These are phyloP conservation scores for Cyclotella kingstonii DNA, from an alignment of 108 stramenopile genomes.

Conservation along the genomic window DNA sequence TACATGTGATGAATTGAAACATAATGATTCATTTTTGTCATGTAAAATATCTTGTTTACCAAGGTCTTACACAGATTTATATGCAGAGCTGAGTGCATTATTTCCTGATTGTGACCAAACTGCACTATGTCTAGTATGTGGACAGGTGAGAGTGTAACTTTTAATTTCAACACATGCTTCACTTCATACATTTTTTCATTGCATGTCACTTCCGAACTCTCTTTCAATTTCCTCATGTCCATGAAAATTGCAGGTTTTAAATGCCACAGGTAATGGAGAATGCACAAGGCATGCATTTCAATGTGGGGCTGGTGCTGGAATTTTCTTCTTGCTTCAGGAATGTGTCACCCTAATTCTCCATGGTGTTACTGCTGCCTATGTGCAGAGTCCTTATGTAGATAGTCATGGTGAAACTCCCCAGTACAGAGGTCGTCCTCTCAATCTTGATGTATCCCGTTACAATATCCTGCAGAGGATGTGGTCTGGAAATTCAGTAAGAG, in stretches of 20 bases:
- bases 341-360: slow-evolving; percentile 87
- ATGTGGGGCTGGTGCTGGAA: slow-evolving; percentile 88
- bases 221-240: background rate
- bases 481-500: slow-evolving; percentile 61
- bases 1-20: background rate
- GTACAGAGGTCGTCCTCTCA: slow-evolving; percentile 82
- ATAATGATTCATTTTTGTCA: slow-evolving; percentile 4
- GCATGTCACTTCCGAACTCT: background rate
- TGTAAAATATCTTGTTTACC: slow-evolving; percentile 66
- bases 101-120: slow-evolving; percentile 79
- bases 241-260: slow-evolving; percentile 76
- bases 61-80: slow-evolving; percentile 84
- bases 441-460: slow-evolving; percentile 68
- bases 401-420: slow-evolving; percentile 91
- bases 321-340: slow-evolving; percentile 94
- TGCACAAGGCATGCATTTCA: slow-evolving; percentile 84
- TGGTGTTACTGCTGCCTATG: slow-evolving; percentile 82
- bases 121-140: slow-evolving; percentile 84
- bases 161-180: background rate
- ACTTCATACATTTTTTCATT: slow-evolving; percentile 1
- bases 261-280: slow-evolving; percentile 81
- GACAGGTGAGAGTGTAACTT: slow-evolving; percentile 39
- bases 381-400: slow-evolving; percentile 93
- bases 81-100: slow-evolving; percentile 66
- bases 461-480: slow-evolving; percentile 70